A percentile compares a stretch with the other conserved stretches of the same genome.
Conservation (phyloP, 2,329 filamentous ascomycete species). For the Chaetomium globosum region DNA sequence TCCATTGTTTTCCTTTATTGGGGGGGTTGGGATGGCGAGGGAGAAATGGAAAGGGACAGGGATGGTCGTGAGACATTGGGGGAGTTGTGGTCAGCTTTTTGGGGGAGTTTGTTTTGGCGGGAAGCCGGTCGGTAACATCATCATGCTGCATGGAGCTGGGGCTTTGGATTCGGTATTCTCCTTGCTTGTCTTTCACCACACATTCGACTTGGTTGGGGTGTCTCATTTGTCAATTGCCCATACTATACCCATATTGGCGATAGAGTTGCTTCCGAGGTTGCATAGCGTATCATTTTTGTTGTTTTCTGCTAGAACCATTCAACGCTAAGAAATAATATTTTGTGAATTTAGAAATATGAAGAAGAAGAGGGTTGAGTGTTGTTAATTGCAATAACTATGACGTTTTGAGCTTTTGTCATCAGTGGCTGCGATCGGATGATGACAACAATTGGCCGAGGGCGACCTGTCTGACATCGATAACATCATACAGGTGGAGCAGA, state of each 20-base stretch:
- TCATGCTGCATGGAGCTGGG: background rate
- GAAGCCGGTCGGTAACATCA: background rate
- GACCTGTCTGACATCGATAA: no score
- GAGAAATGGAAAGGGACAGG: background rate
- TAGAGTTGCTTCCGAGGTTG: conserved; percentile 17
- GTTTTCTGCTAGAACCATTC: background rate
- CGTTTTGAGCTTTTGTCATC: background rate
- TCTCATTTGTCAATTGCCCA: background rate
- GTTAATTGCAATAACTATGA: background rate
- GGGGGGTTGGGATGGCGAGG: background rate
- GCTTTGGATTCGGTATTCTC: background rate
- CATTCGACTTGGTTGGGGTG: background rate
- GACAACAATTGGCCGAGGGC: background rate
- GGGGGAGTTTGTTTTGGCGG: background rate
- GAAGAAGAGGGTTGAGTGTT: background rate
- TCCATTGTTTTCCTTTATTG: background rate
- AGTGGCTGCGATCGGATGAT: background rate
- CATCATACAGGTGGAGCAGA: background rate
- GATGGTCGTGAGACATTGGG: background rate
- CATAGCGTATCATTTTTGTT: conserved; percentile 11
- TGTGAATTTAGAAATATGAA: background rate
- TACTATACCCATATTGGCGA: conserved; percentile 20
- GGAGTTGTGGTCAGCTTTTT: background rate
- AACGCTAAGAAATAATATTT: background rate
- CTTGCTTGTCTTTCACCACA: background rate